Percentiles rank a stretch among this genome's conserved stretches.
phyloP scores from a whole-genome alignment of 1,284 basidiomycete genomes.

The Bondarzewia mesenterica region DNA sequence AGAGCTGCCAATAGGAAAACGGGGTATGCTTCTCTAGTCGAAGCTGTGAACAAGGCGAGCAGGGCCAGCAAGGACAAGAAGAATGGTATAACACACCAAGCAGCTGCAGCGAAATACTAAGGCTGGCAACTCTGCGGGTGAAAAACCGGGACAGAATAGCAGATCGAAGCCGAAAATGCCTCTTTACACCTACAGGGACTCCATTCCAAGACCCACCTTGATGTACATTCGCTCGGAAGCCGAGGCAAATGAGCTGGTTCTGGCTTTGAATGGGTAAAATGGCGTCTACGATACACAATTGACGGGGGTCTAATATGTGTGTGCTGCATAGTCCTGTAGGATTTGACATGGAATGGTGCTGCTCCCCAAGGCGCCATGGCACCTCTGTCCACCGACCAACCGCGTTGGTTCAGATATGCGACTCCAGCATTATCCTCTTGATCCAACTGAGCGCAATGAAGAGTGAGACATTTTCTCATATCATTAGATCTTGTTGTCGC shows the following conservation, averaged over 20 bases:
- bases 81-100: not conserved
- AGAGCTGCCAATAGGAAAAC: too few relatives aligned
- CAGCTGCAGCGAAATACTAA: constrained; percentile 3
- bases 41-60: too few relatives aligned
- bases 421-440: constrained; percentile 39
- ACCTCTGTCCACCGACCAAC: constrained; percentile 28
- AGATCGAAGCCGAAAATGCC: constrained; percentile 14
- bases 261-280: constrained; percentile 30
- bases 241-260: constrained; percentile 34
- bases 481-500: not conserved
- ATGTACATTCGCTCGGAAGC: constrained; percentile 34
- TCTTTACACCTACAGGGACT: constrained; percentile 34
- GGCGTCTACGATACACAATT: not conserved
- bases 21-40: too few relatives aligned
- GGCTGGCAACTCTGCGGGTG: constrained; percentile 6
- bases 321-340: constrained; percentile 43
- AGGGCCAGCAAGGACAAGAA: not conserved
- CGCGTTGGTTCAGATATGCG: constrained; percentile 48
- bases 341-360: constrained; percentile 57
- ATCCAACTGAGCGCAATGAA: constrained; percentile 50
- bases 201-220: constrained; percentile 25
- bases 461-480: constrained; percentile 25
- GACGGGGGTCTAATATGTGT: not conserved
- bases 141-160: not conserved
- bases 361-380: constrained; percentile 23